Conservation (phyloP, 2,329 filamentous ascomycete species). For the Huntiella omanensis region DNA sequence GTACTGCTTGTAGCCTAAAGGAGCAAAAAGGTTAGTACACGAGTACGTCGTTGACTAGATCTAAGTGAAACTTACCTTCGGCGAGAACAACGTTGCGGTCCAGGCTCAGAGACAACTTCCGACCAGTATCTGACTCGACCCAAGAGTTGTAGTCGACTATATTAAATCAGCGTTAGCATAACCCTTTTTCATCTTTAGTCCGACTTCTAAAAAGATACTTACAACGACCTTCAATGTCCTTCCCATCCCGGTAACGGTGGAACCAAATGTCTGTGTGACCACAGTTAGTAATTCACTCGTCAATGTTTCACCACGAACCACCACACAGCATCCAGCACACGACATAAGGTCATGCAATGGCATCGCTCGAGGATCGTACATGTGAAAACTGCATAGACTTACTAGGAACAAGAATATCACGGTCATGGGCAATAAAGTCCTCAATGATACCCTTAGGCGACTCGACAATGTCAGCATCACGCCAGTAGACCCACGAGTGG, state of each 20-base stretch:
- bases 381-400: conserved; percentile 22
- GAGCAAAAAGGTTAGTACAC: conserved; percentile 13
- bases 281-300: conserved; percentile 4
- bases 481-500: conserved; percentile 98
- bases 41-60: not conserved
- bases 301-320: not conserved
- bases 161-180: conserved; percentile 14
- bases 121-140: conserved; percentile 78
- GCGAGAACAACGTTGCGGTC: conserved; percentile 69
- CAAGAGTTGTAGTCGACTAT: conserved; percentile 97
- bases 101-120: conserved; percentile 52
- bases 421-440: conserved; percentile 86
- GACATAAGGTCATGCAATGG: not conserved
- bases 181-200: not conserved
- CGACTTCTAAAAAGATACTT: conserved; percentile 20
- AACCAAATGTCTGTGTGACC: conserved; percentile 71
- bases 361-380: not conserved
- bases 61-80: conserved; percentile 43
- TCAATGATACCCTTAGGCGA: conserved; percentile 75
- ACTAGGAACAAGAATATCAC: conserved; percentile 90
- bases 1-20: conserved; percentile 72
- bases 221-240: conserved; percentile 91
- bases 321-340: not conserved
- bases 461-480: conserved; percentile 90
- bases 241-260: conserved; percentile 59